A percentile compares a stretch with the other conserved stretches of the same genome.
These are phyloP conservation scores for Ottelia alismoides DNA, from an alignment of 106 monocot species.

Conservation along the genomic window DNA sequence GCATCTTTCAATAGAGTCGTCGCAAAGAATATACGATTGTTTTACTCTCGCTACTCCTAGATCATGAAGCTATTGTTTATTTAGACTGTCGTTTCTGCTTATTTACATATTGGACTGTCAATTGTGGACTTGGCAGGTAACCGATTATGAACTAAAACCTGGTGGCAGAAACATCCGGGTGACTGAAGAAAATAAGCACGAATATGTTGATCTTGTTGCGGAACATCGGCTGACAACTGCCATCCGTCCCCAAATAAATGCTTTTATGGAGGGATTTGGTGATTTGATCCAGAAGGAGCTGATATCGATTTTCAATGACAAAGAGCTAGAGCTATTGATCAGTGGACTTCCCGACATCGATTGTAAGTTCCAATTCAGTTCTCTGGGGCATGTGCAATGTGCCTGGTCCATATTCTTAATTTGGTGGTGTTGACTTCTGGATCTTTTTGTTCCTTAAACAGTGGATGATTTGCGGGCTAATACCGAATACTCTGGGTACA, in stretches of 20 bases:
- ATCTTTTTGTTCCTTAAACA: slow-evolving; percentile 11
- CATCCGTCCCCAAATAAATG: slow-evolving; percentile 89
- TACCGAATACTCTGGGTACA: slow-evolving; percentile 98
- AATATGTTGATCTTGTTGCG: slow-evolving; percentile 88
- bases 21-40: not conserved
- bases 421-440: not conserved
- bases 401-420: too few relatives aligned
- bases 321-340: slow-evolving; percentile 92
- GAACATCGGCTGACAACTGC: slow-evolving; percentile 94
- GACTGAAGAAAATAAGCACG: slow-evolving; percentile 96
- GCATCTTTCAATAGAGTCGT: not conserved
- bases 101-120: not conserved
- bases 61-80: not conserved
- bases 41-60: not conserved
- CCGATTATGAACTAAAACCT: slow-evolving; percentile 89
- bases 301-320: slow-evolving; percentile 96
- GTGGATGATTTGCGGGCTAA: slow-evolving; percentile 95
- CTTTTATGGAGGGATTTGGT: slow-evolving; percentile 94
- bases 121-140: slow-evolving; percentile 84
- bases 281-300: slow-evolving; percentile 73
- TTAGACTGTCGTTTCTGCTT: not conserved
- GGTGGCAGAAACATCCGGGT: slow-evolving; percentile 88
- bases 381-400: not conserved
- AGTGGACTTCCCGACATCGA: slow-evolving; percentile 99
- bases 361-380: slow-evolving; percentile 67